phyloP scores from a whole-genome alignment of 2,329 filamentous ascomycete genomes.

The Exophiala xenobiotica region DNA sequence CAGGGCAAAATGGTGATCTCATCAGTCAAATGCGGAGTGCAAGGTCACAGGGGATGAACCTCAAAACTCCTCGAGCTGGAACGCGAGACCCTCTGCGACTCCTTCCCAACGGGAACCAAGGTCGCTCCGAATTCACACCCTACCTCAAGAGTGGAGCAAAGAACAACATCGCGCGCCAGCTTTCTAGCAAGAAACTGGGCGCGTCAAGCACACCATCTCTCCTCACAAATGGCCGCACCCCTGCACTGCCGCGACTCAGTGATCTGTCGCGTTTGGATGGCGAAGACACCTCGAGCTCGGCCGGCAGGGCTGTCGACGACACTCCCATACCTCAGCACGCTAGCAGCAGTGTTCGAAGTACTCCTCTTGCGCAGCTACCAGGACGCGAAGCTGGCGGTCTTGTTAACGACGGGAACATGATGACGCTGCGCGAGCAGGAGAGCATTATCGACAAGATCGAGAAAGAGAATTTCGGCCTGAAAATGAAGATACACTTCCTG shows the following conservation, averaged over 20 bases:
- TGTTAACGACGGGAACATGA: constrained; percentile 80
- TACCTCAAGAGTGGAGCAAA: constrained; percentile 77
- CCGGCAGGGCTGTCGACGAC: constrained; percentile 60
- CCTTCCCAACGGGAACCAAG: constrained; percentile 58
- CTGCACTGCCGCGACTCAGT: constrained; percentile 70
- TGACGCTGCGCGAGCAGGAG: constrained; percentile 92
- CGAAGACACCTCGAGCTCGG: constrained; percentile 63
- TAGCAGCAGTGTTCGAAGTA: constrained; percentile 81
- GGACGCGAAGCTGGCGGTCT: constrained; percentile 65
- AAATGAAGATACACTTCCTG: constrained; percentile 94
- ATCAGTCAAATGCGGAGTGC: constrained; percentile 72
- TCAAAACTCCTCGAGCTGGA: constrained; percentile 73
- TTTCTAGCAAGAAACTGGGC: constrained; percentile 61
- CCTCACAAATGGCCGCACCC: constrained; percentile 66
- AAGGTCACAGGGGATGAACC: constrained; percentile 51
- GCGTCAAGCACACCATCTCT: constrained; percentile 68
- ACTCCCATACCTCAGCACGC: constrained; percentile 75
- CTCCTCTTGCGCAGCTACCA: constrained; percentile 71
- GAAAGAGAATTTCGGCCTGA: constrained; percentile 96
- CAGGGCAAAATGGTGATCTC: constrained; percentile 72
- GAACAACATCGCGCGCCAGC: constrained; percentile 58
- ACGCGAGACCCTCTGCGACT: constrained; percentile 68
- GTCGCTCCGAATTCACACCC: constrained; percentile 82
- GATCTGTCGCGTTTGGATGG: constrained; percentile 68
- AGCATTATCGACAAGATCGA: constrained; percentile 90